Conservation (phyloP, 2,329 filamentous ascomycete genomes). For the Colletotrichum paranaense region DNA sequence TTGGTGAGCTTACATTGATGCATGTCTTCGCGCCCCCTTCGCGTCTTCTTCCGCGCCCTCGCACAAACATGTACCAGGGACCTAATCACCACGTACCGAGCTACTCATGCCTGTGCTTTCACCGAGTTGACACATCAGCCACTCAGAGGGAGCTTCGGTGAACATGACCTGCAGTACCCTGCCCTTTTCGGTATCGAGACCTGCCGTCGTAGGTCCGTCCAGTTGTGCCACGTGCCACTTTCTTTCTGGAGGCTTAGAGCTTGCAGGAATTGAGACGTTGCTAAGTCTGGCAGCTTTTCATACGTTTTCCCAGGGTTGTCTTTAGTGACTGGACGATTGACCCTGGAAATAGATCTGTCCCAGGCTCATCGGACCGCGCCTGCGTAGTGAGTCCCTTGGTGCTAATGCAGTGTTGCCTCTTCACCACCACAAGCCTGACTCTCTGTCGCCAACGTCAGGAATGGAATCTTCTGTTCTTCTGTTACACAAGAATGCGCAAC, state of each 20-base stretch:
- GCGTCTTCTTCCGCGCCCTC: neutral
- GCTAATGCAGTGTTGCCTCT: constrained; percentile 10
- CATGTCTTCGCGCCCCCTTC: neutral
- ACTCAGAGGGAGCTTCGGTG: constrained; percentile 27
- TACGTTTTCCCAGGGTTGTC: neutral
- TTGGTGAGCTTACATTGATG: neutral
- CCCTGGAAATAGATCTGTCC: constrained; percentile 11
- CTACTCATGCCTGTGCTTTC: constrained; percentile 22
- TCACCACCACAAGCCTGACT: neutral
- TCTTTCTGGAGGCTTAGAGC: constrained; percentile 9
- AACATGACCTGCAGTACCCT: constrained; percentile 25
- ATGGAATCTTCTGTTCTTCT: constrained; percentile 9
- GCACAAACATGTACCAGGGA: constrained; percentile 17
- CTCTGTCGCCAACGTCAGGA: neutral
- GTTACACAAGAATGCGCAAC: neutral
- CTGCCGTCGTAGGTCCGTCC: constrained; percentile 18
- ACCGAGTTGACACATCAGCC: constrained; percentile 28
- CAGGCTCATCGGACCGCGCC: constrained; percentile 28
- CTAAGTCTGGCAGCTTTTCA: constrained; percentile 9
- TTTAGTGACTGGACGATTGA: neutral
- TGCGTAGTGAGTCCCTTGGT: neutral
- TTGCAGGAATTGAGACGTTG: constrained; percentile 7
- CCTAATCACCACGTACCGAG: constrained; percentile 17
- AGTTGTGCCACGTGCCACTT: constrained; percentile 21
- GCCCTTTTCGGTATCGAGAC: constrained; percentile 24